Conservation (phyloP, 768 basidiomycete genomes). For the Termitomyces sp. region DNA sequence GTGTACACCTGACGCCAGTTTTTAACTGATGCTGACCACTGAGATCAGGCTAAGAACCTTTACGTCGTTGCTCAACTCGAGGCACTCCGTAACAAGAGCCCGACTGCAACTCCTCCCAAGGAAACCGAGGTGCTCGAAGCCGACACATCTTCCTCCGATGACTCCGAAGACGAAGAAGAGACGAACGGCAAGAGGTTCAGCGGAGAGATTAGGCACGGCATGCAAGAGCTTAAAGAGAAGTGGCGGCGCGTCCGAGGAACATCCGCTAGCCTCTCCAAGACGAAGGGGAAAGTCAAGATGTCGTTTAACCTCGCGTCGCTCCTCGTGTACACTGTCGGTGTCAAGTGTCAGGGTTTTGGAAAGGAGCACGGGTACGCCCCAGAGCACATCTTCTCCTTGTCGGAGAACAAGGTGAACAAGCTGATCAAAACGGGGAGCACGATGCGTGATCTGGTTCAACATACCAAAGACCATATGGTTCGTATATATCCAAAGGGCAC, state of each 20-base stretch:
- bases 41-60: conserved; percentile 64
- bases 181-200: not conserved
- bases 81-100: conserved; percentile 36
- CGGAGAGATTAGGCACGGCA: conserved; percentile 14
- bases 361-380: conserved; percentile 80
- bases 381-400: conserved; percentile 90
- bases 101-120: conserved; percentile 5
- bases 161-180: conserved; percentile 17
- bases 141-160: conserved; percentile 16
- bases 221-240: conserved; percentile 18
- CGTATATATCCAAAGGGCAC: conserved; percentile 84
- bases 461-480: conserved; percentile 78
- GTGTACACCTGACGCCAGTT: not conserved
- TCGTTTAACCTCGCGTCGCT: conserved; percentile 67
- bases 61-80: conserved; percentile 51
- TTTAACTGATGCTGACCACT: not conserved
- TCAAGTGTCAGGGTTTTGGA: conserved; percentile 90
- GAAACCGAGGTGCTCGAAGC: conserved; percentile 18
- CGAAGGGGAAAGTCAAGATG: conserved; percentile 54
- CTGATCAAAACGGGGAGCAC: conserved; percentile 52
- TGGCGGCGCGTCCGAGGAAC: conserved; percentile 20
- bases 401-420: conserved; percentile 76
- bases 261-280: conserved; percentile 14
- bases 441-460: conserved; percentile 74
- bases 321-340: conserved; percentile 91